These are phyloP conservation scores for Keithomyces neogunnii DNA, from an alignment of 2,329 filamentous ascomycete genomes.

Conservation along the genomic window DNA sequence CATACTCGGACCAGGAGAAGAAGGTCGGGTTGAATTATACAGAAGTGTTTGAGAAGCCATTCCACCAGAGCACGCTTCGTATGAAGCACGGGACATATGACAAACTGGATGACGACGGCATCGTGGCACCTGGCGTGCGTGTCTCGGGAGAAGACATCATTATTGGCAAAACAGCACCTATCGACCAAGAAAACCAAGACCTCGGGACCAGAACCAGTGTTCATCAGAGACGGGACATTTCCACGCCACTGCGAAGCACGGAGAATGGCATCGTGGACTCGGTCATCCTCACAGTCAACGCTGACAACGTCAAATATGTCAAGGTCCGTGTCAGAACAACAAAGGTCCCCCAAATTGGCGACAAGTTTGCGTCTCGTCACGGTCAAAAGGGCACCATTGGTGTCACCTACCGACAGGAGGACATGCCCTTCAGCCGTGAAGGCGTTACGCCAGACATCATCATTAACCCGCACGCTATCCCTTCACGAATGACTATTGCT, in stretches of 20 bases:
- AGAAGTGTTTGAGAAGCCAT: conserved; percentile 93
- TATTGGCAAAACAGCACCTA: conserved; percentile 95
- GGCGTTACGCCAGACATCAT: conserved; percentile 92
- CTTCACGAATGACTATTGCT: conserved; percentile 99
- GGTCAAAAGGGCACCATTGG: conserved; percentile 99
- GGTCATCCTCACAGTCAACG: conserved; percentile 88
- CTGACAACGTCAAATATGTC: conserved; percentile 89
- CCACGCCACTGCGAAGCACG: conserved; percentile 86
- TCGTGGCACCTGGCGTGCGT: conserved; percentile 86
- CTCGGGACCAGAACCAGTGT: conserved; percentile 83
- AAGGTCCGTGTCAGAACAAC: conserved; percentile 97
- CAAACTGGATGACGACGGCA: conserved; percentile 94
- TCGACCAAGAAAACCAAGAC: conserved; percentile 87
- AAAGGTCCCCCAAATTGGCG: conserved; percentile 96
- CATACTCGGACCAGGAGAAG: conserved; percentile 96
- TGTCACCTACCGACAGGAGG: conserved; percentile 94
- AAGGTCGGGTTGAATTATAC: conserved; percentile 87
- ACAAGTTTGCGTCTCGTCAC: conserved; percentile 98
- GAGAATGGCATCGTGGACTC: conserved; percentile 96
- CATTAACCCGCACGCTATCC: conserved; percentile 99
- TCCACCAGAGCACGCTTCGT: conserved; percentile 75
- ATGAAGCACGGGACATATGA: conserved; percentile 95
- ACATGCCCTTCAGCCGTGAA: conserved; percentile 95
- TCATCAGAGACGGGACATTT: conserved; percentile 91
- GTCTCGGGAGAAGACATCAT: conserved; percentile 98